phyloP scores from a whole-genome alignment of 768 basidiomycete species.

The Hygrophoropsis aurantiaca region DNA sequence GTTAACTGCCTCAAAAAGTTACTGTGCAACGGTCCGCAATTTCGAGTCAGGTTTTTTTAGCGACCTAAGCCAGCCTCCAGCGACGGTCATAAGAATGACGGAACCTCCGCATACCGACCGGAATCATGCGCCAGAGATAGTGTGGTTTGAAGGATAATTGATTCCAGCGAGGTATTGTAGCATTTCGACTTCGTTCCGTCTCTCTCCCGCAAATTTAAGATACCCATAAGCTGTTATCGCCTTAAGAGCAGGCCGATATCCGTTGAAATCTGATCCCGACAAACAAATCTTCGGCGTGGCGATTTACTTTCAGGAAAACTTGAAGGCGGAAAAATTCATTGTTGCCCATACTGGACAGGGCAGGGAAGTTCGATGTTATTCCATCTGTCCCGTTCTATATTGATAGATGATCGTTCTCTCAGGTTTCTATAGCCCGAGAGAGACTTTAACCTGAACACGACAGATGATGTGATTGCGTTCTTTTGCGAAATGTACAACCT shows the following conservation, averaged over 20 bases:
- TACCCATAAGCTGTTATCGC: neutral
- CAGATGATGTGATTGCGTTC: neutral
- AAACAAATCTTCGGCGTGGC: conserved; percentile 9
- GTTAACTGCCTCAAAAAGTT: conserved; percentile 10
- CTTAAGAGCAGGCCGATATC: neutral
- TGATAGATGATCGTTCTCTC: neutral
- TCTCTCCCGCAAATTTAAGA: conserved; percentile 10
- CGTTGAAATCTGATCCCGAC: neutral
- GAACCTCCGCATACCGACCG: neutral
- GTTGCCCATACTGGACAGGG: neutral
- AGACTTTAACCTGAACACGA: neutral
- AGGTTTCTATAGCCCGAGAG: conserved; percentile 8
- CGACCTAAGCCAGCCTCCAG: neutral
- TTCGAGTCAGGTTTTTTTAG: neutral
- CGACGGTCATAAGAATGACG: neutral
- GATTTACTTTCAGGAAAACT: no score
- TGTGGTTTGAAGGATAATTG: neutral
- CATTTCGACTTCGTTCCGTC: conserved; percentile 4
- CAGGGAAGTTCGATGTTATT: no score
- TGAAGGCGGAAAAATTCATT: no score
- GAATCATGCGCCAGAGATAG: neutral
- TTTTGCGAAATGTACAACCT: conserved; percentile 15
- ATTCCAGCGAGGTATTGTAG: conserved; percentile 8
- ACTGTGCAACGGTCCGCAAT: neutral
- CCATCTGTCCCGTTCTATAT: no score